Percentiles rank a stretch among this genome's conserved stretches.
phyloP scores from a whole-genome alignment of 2,329 filamentous ascomycete species.

The Blumeriella jaapii region DNA sequence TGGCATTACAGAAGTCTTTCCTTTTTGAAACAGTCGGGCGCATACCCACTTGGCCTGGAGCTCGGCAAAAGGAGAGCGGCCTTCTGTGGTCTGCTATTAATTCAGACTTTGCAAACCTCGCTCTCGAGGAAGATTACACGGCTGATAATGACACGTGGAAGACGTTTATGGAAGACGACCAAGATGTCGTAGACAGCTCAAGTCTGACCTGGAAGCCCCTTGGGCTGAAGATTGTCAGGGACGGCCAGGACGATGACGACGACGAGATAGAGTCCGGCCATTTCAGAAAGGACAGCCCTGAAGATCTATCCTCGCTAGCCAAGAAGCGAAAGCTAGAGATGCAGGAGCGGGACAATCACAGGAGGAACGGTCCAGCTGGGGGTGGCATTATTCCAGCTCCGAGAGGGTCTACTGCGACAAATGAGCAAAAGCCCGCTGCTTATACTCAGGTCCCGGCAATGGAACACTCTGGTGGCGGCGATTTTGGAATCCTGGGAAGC shows the following conservation, averaged over 20 bases:
- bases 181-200: slow-evolving; percentile 29
- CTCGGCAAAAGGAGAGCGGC: slow-evolving; percentile 29
- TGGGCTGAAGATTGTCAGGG: slow-evolving; percentile 34
- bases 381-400: background rate
- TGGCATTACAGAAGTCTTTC: slow-evolving; percentile 27
- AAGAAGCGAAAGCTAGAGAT: slow-evolving; percentile 29
- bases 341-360: slow-evolving; percentile 8
- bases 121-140: slow-evolving; percentile 30
- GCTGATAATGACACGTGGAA: slow-evolving; percentile 30
- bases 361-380: background rate
- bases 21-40: slow-evolving; percentile 17
- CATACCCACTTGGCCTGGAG: slow-evolving; percentile 31
- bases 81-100: slow-evolving; percentile 38
- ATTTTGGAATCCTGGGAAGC: slow-evolving; percentile 11
- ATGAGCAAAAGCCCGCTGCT: background rate
- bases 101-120: slow-evolving; percentile 25
- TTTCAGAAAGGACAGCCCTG: slow-evolving; percentile 14
- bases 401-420: background rate
- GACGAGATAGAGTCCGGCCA: slow-evolving; percentile 26
- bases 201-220: slow-evolving; percentile 36
- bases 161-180: slow-evolving; percentile 26
- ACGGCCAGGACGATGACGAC: slow-evolving; percentile 27
- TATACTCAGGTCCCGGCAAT: background rate
- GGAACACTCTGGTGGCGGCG: background rate
- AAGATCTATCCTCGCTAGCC: slow-evolving; percentile 29